These are phyloP conservation scores for Vanilla planifolia DNA, from an alignment of 106 monocot species.

Conservation along the genomic window DNA sequence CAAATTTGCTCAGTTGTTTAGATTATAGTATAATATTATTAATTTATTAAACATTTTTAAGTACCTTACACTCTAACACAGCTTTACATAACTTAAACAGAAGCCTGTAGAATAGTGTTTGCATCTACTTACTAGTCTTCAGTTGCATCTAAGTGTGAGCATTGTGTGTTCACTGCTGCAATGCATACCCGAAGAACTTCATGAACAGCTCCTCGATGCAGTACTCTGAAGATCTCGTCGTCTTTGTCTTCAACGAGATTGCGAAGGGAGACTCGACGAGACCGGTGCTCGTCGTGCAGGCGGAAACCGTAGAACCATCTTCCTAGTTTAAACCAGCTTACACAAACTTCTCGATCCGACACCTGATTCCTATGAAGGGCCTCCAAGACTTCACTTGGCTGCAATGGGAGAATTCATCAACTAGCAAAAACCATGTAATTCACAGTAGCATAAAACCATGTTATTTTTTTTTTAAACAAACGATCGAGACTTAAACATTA, in stretches of 20 bases:
- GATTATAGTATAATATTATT: too few species aligned
- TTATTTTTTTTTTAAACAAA: too few species aligned
- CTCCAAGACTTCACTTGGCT: constrained; percentile 43
- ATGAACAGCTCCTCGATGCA: constrained; percentile 76
- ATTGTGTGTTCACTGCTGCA: background rate
- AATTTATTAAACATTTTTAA: too few species aligned
- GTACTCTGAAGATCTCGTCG: constrained; percentile 33
- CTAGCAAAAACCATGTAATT: background rate
- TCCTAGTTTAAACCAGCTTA: constrained; percentile 71
- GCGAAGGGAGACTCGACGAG: constrained; percentile 41
- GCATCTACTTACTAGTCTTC: background rate
- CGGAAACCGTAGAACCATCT: constrained; percentile 88
- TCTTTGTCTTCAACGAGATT: constrained; percentile 42
- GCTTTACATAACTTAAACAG: too few species aligned
- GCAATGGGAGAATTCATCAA: constrained; percentile 9
- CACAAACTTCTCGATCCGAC: constrained; percentile 41
- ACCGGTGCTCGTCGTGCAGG: constrained; percentile 52
- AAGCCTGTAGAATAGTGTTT: too few species aligned
- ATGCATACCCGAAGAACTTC: constrained; percentile 84
- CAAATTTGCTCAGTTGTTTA: too few species aligned
- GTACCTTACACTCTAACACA: too few species aligned
- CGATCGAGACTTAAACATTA: too few species aligned
- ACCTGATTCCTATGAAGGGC: constrained; percentile 44
- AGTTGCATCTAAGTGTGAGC: background rate
- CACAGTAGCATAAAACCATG: background rate